These are phyloP conservation scores for Trichoderma citrinoviride DNA, from an alignment of 2,329 filamentous ascomycete species.

Conservation along the genomic window DNA sequence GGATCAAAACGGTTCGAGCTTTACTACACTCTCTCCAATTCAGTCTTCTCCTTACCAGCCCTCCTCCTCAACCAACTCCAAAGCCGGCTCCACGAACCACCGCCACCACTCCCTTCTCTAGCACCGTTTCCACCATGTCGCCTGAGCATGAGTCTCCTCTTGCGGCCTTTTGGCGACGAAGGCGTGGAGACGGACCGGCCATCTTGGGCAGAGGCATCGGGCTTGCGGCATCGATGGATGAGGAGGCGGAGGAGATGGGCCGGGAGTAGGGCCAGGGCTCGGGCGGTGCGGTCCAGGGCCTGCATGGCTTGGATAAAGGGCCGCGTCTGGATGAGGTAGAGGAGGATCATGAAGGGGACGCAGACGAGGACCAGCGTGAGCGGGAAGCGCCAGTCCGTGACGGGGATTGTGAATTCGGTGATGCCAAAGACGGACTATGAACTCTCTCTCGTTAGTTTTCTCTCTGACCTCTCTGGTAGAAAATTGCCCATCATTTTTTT, in stretches of 20 bases:
- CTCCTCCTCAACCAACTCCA: constrained; percentile 15
- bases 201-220: constrained; percentile 2
- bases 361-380: constrained; percentile 65
- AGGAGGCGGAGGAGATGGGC: background rate
- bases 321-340: constrained; percentile 46
- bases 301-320: constrained; percentile 34
- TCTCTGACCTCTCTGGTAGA: too few species aligned
- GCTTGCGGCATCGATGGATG: background rate
- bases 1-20: too few species aligned
- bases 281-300: constrained; percentile 16
- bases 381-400: constrained; percentile 46
- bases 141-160: constrained; percentile 24
- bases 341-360: constrained; percentile 49
- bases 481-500: too few species aligned
- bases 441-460: background rate
- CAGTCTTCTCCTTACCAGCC: background rate
- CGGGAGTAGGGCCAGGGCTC: background rate
- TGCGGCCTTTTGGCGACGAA: constrained; percentile 21
- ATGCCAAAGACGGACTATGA: constrained; percentile 53
- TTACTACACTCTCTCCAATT: constrained; percentile 14
- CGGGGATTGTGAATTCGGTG: constrained; percentile 44
- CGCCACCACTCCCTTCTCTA: background rate
- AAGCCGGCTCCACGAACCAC: background rate
- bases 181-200: background rate
- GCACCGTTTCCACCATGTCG: constrained; percentile 11